These are phyloP conservation scores for Auriculariales sp. DNA, from an alignment of 768 basidiomycete genomes.

Conservation along the genomic window DNA sequence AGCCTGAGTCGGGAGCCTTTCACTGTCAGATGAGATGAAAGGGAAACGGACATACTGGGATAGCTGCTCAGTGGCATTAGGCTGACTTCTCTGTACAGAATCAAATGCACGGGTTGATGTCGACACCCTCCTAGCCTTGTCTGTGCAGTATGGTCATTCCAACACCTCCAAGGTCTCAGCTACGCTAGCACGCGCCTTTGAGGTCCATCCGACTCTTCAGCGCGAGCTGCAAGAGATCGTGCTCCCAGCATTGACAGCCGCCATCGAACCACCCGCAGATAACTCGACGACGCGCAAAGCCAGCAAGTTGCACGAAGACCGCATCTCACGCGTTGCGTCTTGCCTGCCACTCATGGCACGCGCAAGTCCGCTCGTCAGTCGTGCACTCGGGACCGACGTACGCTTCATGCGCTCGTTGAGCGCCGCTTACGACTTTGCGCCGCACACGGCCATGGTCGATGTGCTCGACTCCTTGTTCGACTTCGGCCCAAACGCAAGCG, in stretches of 20 bases:
- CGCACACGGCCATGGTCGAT: not conserved
- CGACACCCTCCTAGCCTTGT: not conserved
- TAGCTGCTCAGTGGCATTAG: not conserved
- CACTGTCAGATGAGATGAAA: too few species aligned
- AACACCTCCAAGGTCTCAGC: not conserved
- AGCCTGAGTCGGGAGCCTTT: too few species aligned
- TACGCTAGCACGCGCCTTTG: not conserved
- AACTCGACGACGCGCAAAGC: too few species aligned
- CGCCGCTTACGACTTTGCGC: not conserved
- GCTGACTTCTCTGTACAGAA: not conserved
- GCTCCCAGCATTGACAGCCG: not conserved
- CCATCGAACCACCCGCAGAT: not conserved
- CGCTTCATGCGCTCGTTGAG: not conserved
- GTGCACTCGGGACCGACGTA: not conserved
- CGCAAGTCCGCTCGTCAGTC: not conserved
- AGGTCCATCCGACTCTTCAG: not conserved
- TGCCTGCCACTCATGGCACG: not conserved
- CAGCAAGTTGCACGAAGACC: not conserved
- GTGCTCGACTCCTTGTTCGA: not conserved
- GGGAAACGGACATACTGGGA: not conserved
- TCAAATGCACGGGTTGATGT: not conserved
- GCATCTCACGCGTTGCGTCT: not conserved
- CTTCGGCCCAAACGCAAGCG: not conserved
- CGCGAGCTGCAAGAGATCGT: not conserved
- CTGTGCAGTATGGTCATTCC: not conserved